These are phyloP conservation scores for Spathaspora gorwiae DNA, from an alignment of 805 yeast genomes.

Conservation along the genomic window DNA sequence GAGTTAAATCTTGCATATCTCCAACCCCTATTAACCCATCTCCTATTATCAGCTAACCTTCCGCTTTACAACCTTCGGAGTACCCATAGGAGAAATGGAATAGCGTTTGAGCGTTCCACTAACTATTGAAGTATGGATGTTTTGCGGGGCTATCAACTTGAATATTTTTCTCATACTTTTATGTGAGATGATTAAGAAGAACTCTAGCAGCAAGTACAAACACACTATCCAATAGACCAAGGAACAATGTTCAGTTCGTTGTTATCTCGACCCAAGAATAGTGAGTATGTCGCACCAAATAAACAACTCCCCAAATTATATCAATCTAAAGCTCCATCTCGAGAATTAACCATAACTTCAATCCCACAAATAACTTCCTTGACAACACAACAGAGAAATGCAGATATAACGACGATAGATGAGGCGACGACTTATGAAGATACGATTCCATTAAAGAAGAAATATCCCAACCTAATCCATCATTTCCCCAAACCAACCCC, in stretches of 20 bases:
- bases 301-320: constrained; percentile 1
- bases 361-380: not conserved
- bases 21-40: too few species aligned
- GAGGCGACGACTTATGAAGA: constrained; percentile 40
- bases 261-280: constrained; percentile 30
- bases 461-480: constrained; percentile 35
- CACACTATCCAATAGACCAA: not conserved
- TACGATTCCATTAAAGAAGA: constrained; percentile 53
- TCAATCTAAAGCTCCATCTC: constrained; percentile 1
- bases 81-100: too few species aligned
- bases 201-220: not conserved
- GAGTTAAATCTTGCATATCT: too few species aligned
- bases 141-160: not conserved
- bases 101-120: too few species aligned
- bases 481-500: constrained; percentile 36
- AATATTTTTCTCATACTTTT: not conserved
- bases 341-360: constrained; percentile 3
- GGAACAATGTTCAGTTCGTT: constrained; percentile 30
- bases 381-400: constrained; percentile 3
- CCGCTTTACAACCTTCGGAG: too few species aligned
- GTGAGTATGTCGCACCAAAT: constrained; percentile 10
- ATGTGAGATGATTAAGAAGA: not conserved
- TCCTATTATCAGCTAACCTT: too few species aligned
- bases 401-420: not conserved
- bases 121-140: constrained; percentile 2